phyloP scores from a whole-genome alignment of 345 rosid species.

The Aegle marmelos region DNA sequence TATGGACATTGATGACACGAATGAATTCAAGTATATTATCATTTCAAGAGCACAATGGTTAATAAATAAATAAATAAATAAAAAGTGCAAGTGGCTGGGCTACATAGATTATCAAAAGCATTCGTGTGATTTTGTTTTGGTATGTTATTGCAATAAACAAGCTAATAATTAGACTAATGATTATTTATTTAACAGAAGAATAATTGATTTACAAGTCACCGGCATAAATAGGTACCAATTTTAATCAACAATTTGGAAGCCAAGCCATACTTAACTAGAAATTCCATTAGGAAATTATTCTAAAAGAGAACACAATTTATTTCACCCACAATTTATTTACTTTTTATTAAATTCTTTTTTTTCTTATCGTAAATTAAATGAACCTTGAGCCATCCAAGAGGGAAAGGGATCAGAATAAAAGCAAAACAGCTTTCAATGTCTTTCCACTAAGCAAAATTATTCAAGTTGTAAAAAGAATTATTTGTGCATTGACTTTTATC shows the following conservation, averaged over 20 bases:
- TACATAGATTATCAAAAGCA: neutral
- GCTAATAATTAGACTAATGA: neutral
- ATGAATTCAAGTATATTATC: conserved; percentile 30
- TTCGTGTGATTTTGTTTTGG: neutral
- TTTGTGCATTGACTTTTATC: neutral
- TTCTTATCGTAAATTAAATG: neutral
- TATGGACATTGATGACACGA: conserved; percentile 15
- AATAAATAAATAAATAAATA: too few species aligned
- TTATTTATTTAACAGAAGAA: neutral
- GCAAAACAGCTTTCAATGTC: neutral
- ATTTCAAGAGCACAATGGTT: conserved; percentile 19
- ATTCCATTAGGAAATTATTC: neutral
- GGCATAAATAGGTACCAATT: neutral
- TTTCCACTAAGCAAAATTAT: neutral
- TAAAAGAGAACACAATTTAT: neutral
- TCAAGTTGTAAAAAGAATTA: neutral
- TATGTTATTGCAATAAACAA: neutral
- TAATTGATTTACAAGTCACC: neutral
- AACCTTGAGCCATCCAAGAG: neutral
- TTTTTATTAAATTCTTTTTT: neutral
- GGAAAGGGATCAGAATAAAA: neutral
- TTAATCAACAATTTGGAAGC: neutral
- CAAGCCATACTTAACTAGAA: neutral
- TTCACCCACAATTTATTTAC: neutral
- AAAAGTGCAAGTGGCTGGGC: conserved; percentile 14